Evolutionary conservation across 768 basidiomycete genomes (phyloP).

Genomic region (Russula earlei): DNA sequence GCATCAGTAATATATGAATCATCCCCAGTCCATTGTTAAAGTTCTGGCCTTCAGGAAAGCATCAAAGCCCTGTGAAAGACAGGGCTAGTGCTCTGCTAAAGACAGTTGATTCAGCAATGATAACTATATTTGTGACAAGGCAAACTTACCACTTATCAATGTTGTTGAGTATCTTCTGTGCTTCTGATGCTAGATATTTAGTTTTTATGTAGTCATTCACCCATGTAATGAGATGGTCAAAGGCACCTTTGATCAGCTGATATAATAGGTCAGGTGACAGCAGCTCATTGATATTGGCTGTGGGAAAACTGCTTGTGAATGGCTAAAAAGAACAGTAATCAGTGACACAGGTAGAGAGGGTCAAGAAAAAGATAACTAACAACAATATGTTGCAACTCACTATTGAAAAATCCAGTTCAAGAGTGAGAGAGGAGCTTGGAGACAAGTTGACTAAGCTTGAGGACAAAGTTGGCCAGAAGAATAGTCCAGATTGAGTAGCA

Average conservation of each 20-base stretch:
- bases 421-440: no score
- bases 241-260: no score
- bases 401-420: no score
- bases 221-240: slow-evolving; percentile 28
- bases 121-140: neutral
- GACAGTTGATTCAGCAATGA: neutral
- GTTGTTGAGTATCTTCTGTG: slow-evolving; percentile 23
- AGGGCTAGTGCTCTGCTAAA: slow-evolving; percentile 21
- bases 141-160: slow-evolving; percentile 25
- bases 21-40: slow-evolving; percentile 23
- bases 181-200: slow-evolving; percentile 14
- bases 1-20: slow-evolving; percentile 18
- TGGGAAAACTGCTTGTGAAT: slow-evolving; percentile 29
- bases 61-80: slow-evolving; percentile 14
- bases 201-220: slow-evolving; percentile 22
- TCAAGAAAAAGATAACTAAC: slow-evolving; percentile 10
- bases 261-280: slow-evolving; percentile 25
- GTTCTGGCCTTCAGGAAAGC: slow-evolving; percentile 19
- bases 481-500: no score
- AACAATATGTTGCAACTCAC: no score
- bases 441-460: no score
- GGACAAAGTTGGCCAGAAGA: no score
- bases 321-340: slow-evolving; percentile 21
- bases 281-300: slow-evolving; percentile 27
- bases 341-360: neutral